These are phyloP conservation scores for Fusarium bactridioides DNA, from an alignment of 2,329 filamentous ascomycete species.

Conservation along the genomic window DNA sequence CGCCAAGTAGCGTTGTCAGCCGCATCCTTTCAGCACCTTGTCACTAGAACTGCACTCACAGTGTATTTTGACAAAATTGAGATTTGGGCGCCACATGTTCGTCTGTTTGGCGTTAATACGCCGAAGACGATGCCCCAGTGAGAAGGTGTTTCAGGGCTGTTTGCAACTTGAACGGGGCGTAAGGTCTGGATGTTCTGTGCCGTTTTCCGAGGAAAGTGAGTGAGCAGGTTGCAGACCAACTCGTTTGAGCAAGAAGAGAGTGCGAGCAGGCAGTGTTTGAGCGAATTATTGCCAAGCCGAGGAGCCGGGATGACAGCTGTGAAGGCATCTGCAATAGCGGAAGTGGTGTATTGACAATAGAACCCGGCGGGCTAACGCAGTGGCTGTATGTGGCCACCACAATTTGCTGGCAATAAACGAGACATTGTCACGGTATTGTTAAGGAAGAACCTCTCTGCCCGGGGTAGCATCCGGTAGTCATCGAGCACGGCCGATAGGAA, in stretches of 20 bases:
- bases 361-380: constrained; percentile 6
- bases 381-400: constrained; percentile 9
- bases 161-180: constrained; percentile 10
- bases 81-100: constrained; percentile 36
- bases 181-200: constrained; percentile 2
- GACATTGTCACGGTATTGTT: constrained; percentile 19
- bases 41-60: constrained; percentile 31
- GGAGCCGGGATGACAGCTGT: background rate
- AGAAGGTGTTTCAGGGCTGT: background rate
- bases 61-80: constrained; percentile 42
- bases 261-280: constrained; percentile 19
- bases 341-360: constrained; percentile 23
- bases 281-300: constrained; percentile 30
- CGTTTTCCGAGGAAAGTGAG: constrained; percentile 14
- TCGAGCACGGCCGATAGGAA: constrained; percentile 28
- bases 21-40: background rate
- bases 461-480: constrained; percentile 20
- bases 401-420: background rate
- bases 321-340: constrained; percentile 20
- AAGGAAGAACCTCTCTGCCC: constrained; percentile 6
- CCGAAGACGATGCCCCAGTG: constrained; percentile 1
- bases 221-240: constrained; percentile 8
- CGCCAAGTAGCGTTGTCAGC: constrained; percentile 7
- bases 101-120: constrained; percentile 8
- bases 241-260: constrained; percentile 11